phyloP scores from a whole-genome alignment of 768 basidiomycete species.

The Tephrocybe rancida region DNA sequence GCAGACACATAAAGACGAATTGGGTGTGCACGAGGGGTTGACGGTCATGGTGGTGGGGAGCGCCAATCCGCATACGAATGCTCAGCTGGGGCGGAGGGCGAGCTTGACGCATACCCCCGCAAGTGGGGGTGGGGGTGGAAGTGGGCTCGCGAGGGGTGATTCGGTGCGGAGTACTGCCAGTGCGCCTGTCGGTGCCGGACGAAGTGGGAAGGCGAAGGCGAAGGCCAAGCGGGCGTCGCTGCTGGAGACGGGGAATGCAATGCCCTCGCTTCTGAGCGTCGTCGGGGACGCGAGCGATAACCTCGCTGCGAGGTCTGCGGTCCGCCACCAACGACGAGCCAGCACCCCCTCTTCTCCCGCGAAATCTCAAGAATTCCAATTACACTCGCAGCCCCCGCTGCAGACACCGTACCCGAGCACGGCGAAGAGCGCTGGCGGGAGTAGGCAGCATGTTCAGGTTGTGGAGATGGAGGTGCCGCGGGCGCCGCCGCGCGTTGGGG shows the following conservation, averaged over 20 bases:
- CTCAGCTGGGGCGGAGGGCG: neutral
- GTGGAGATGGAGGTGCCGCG: slow-evolving; percentile 41
- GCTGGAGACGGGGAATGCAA: slow-evolving; percentile 30
- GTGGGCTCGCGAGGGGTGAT: neutral
- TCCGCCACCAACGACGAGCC: too few relatives aligned
- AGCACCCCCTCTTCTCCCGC: neutral
- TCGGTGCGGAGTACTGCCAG: slow-evolving; percentile 33
- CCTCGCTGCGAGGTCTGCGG: neutral
- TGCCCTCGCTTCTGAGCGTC: slow-evolving; percentile 44
- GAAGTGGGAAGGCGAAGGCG: slow-evolving; percentile 6
- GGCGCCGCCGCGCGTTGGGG: slow-evolving; percentile 48
- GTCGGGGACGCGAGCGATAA: slow-evolving; percentile 2
- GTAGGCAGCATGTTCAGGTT: slow-evolving; percentile 15
- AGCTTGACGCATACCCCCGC: neutral
- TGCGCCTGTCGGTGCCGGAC: slow-evolving; percentile 20
- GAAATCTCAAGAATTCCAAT: neutral
- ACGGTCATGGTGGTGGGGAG: slow-evolving; percentile 1
- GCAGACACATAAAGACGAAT: neutral
- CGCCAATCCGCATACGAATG: neutral
- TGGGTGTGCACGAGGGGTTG: neutral
- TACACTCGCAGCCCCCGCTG: neutral
- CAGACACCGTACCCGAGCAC: neutral
- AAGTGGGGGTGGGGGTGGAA: neutral
- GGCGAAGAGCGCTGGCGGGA: slow-evolving; percentile 3
- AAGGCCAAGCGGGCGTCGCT: slow-evolving; percentile 16